Base-by-base conservation (phyloP, 2,329 filamentous ascomycete genomes). In the Elsinoe necatrix region DNA sequence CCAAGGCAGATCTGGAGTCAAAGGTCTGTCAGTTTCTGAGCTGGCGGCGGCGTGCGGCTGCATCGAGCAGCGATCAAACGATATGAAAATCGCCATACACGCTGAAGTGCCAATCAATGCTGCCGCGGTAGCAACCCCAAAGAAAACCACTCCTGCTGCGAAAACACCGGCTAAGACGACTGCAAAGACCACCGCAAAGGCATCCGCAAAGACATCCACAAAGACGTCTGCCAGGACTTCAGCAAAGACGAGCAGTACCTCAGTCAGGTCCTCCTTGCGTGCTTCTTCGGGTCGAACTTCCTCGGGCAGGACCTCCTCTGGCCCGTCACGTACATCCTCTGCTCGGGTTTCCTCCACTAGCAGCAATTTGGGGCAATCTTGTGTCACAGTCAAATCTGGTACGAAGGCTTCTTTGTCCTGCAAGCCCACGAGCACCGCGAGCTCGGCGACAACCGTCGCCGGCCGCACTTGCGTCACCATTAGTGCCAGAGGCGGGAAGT, bases 21-120 rank as follows among this genome's bases (percentile, higher is more conserved):
- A 41, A 7, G 37, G 54, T 5, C 23, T 56, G 42, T 21, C 43
- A 11, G 16, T 42, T 11, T 14, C 25, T 21, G 54, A 56, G 31
- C 42, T 56, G n/a, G 47, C 42, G 12, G 41, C 54, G 6, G 42
- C 54, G 4, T 56, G 54, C n/a, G 16, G 16, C 11, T 56, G 54
- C 14, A 37, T 56, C 8, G 25, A 43, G 12, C 3, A 12, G 4
- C 9, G 42, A 14, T 37, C 54, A 1, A 14, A 14, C 18, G 29
- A 34, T 2, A 56, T 56, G 54, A 48, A 48, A 7, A 18, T 25
- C 23, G 54, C 42, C 14, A 11, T 56, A 2, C 37, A 41, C 11
- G 37, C 37, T 41, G 37, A 7, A 20, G n/a, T 7, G n/a, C 37
- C 37, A 7, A 27, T 35, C 7, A 57, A 57, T 31, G 37, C 29